Conservation (phyloP, 768 basidiomycete genomes). For the Suillus spraguei region DNA sequence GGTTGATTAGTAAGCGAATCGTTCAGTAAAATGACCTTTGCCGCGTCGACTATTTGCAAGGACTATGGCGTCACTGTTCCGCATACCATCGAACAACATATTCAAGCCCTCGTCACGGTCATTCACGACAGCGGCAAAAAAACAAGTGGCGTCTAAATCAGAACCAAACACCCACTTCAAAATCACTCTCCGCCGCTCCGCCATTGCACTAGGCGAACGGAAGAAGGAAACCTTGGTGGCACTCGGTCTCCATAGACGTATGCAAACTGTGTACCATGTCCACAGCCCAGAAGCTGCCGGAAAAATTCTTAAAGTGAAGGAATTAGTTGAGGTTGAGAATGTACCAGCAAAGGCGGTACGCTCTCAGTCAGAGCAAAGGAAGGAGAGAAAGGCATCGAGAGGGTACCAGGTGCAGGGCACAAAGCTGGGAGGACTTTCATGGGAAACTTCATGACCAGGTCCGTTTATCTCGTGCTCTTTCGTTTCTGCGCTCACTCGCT, state of each 20-base stretch:
- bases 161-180: conserved; percentile 73
- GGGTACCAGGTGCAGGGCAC: conserved; percentile 63
- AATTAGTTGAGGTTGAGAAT: conserved; percentile 87
- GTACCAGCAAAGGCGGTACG: conserved; percentile 68
- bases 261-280: conserved; percentile 83
- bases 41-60: neutral
- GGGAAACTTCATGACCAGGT: conserved; percentile 6
- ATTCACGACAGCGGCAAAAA: conserved; percentile 12
- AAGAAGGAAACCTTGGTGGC: conserved; percentile 77
- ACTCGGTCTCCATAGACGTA: conserved; percentile 80
- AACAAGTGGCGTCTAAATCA: neutral
- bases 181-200: conserved; percentile 87
- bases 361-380: conserved; percentile 69
- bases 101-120: conserved; percentile 18
- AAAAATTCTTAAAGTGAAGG: conserved; percentile 86
- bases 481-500: neutral
- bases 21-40: neutral
- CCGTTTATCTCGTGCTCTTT: too few relatives aligned
- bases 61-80: conserved; percentile 19
- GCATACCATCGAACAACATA: conserved; percentile 4
- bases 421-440: conserved; percentile 26
- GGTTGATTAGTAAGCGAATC: conserved; percentile 3
- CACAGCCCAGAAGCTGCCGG: conserved; percentile 78
- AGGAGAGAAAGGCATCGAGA: conserved; percentile 63
- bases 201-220: conserved; percentile 75